Evolutionary conservation across 345 rosid genomes (phyloP).

Genomic region (Rhodomyrtus tomentosa): DNA sequence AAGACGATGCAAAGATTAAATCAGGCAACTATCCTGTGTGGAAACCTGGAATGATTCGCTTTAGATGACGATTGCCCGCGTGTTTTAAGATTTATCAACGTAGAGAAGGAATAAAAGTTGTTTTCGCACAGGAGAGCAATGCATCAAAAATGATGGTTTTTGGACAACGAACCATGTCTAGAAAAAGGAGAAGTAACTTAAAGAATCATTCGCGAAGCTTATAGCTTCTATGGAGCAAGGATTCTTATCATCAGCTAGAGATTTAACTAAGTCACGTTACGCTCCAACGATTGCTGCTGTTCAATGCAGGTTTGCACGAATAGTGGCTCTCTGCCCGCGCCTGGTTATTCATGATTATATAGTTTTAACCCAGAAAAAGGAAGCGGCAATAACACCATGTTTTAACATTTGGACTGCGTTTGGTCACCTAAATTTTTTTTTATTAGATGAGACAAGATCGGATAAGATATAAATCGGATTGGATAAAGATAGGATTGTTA

Average conservation of each 20-base stretch:
- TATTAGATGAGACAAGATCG: too few species aligned
- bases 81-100: not conserved
- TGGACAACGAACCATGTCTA: not conserved
- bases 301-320: not conserved
- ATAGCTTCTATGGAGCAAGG: not conserved
- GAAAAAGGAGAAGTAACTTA: not conserved
- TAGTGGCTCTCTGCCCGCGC: not conserved
- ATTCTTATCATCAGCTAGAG: not conserved
- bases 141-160: not conserved
- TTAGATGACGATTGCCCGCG: too few species aligned
- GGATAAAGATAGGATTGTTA: not conserved
- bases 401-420: not conserved
- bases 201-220: not conserved
- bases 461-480: not conserved
- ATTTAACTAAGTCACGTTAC: not conserved
- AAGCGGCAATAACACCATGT: not conserved
- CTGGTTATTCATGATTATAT: not conserved
- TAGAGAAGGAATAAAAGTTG: not conserved
- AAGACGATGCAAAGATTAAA: too few species aligned
- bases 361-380: not conserved
- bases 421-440: not conserved
- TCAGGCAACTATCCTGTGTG: too few species aligned
- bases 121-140: not conserved
- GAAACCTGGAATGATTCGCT: too few species aligned
- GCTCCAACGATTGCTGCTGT: not conserved